Conservation (phyloP, 2,329 filamentous ascomycete genomes). For the Alternaria sp. region DNA sequence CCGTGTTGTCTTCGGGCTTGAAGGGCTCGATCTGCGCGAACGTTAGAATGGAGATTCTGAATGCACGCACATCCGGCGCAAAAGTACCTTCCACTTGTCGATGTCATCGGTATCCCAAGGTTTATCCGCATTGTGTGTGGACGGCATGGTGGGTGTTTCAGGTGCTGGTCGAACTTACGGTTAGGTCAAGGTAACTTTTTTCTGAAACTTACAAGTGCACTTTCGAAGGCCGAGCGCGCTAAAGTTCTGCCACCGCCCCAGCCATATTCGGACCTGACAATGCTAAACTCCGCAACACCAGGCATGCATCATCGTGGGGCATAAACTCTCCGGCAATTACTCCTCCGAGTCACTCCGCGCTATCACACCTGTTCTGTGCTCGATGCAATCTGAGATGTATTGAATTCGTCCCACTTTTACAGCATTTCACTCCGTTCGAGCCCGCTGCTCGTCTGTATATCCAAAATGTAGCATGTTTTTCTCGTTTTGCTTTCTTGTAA, state of each 20-base stretch:
- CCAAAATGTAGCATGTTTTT: neutral
- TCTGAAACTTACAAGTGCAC: slow-evolving; percentile 14
- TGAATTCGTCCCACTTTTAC: no score
- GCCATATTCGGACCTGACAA: neutral
- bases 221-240: slow-evolving; percentile 13
- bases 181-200: slow-evolving; percentile 23
- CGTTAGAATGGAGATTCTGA: slow-evolving; percentile 5
- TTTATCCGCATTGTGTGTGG: slow-evolving; percentile 80
- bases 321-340: neutral
- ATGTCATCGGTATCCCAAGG: slow-evolving; percentile 92
- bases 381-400: no score
- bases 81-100: slow-evolving; percentile 85
- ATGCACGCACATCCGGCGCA: neutral
- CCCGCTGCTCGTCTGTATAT: no score
- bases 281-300: slow-evolving; percentile 6
- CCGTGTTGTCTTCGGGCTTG: slow-evolving; percentile 82
- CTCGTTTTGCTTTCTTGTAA: neutral
- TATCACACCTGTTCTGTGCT: no score
- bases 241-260: slow-evolving; percentile 19
- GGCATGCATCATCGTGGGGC: slow-evolving; percentile 1
- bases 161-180: neutral
- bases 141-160: slow-evolving; percentile 70
- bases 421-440: no score
- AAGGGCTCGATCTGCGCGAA: slow-evolving; percentile 74
- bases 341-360: neutral